A percentile compares a stretch with the other conserved stretches of the same genome.
Conservation (phyloP, 257 asterid genomes). For the Solanum chilense region DNA sequence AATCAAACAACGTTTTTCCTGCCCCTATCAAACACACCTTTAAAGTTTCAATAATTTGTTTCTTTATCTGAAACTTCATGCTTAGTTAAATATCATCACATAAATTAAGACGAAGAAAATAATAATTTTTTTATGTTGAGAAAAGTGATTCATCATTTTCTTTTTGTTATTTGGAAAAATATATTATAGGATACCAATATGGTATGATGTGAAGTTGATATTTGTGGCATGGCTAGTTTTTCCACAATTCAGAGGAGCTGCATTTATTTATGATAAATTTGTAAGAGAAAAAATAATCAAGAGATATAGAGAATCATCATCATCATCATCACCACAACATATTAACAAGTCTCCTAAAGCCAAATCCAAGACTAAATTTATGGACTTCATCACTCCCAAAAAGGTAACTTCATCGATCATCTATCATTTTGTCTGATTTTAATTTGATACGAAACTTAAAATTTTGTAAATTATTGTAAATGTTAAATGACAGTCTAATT, state of each 20-base stretch:
- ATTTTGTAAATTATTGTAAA: too few relatives aligned
- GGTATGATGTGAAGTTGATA: conserved; percentile 71
- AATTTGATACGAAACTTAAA: neutral
- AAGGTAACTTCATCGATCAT: conserved; percentile 16
- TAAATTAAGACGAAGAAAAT: neutral
- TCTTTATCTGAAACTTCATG: neutral
- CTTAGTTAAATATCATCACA: neutral
- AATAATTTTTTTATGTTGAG: neutral
- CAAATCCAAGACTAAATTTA: conserved; percentile 30
- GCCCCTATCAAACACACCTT: neutral
- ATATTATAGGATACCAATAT: conserved; percentile 51
- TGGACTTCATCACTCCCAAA: conserved; percentile 30
- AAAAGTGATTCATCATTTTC: neutral
- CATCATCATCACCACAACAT: neutral
- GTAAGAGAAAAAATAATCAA: conserved; percentile 59
- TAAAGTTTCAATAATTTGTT: neutral
- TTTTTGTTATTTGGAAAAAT: neutral
- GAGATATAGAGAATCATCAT: conserved; percentile 22
- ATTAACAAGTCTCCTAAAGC: conserved; percentile 11
- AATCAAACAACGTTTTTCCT: neutral
- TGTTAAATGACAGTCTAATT: neutral
- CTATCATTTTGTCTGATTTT: neutral
- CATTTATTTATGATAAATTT: conserved; percentile 58
- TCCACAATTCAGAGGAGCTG: conserved; percentile 77
- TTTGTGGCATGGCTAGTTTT: conserved; percentile 73